Evolutionary conservation across 352 stramenopile genomes (phyloP).

Genomic region (Globisporangium canariense): DNA sequence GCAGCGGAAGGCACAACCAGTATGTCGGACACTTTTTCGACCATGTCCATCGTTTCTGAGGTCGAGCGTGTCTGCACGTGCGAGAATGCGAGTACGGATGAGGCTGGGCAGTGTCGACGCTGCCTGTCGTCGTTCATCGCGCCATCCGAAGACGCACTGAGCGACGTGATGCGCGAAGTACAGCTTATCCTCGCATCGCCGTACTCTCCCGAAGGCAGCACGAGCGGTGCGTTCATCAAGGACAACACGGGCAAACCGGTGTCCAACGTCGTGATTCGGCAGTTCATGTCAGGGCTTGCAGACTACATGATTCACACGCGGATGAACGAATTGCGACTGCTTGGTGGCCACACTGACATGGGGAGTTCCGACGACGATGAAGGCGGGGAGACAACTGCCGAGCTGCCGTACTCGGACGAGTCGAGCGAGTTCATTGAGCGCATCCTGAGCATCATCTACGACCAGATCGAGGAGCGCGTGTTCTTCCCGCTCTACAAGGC

Average conservation of each 20-base stretch:
- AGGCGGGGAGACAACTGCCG: slow-evolving; percentile 14
- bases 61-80: slow-evolving; percentile 65
- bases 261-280: slow-evolving; percentile 45
- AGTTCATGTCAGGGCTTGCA: slow-evolving; percentile 77
- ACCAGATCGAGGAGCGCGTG: slow-evolving; percentile 84
- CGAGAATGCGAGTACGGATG: slow-evolving; percentile 25
- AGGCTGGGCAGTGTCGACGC: slow-evolving; percentile 42
- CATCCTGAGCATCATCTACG: slow-evolving; percentile 67
- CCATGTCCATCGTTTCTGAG: slow-evolving; percentile 20
- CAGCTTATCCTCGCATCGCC: slow-evolving; percentile 80
- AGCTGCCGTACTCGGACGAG: slow-evolving; percentile 19
- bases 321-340: slow-evolving; percentile 67
- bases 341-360: slow-evolving; percentile 44
- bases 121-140: slow-evolving; percentile 82
- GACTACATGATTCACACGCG: slow-evolving; percentile 82
- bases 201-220: slow-evolving; percentile 81
- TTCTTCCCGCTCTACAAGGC: slow-evolving; percentile 74
- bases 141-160: slow-evolving; percentile 67
- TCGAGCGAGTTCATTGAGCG: slow-evolving; percentile 55
- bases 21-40: slow-evolving; percentile 17
- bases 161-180: slow-evolving; percentile 75
- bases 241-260: slow-evolving; percentile 48
- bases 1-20: slow-evolving; percentile 39
- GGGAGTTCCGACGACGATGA: slow-evolving; percentile 30
- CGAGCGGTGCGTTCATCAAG: slow-evolving; percentile 67